Percentiles rank a stretch among this genome's conserved stretches.
phyloP scores from a whole-genome alignment of 192 early-diverging fungal species.

The Mortierella alpina region DNA sequence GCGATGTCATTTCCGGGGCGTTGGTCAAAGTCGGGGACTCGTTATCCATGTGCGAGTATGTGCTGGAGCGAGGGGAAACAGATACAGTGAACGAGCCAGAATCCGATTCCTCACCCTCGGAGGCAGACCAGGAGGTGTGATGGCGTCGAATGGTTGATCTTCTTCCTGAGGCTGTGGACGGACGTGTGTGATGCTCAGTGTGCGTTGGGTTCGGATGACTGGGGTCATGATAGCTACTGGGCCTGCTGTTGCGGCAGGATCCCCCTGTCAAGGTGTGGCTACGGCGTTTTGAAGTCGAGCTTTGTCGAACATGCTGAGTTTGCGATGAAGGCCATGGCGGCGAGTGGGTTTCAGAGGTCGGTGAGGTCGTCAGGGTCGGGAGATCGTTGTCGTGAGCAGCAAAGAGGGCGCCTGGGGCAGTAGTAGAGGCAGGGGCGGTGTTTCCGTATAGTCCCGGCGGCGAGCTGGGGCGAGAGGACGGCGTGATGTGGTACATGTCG shows the following conservation, averaged over 20 bases:
- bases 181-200: slow-evolving; percentile 1
- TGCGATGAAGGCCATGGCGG: slow-evolving; percentile 25
- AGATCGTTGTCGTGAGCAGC: slow-evolving; percentile 6
- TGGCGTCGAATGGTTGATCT: slow-evolving; percentile 14
- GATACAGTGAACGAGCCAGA: not conserved
- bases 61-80: slow-evolving; percentile 43
- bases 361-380: slow-evolving; percentile 28
- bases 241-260: slow-evolving; percentile 32
- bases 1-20: slow-evolving; percentile 34
- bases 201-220: not conserved
- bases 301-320: slow-evolving; percentile 30
- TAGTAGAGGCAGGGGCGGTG: not conserved
- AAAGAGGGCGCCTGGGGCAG: not conserved
- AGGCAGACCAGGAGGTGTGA: slow-evolving; percentile 50
- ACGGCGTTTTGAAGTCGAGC: slow-evolving; percentile 25
- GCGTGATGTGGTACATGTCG: slow-evolving; percentile 64
- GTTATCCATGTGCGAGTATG: slow-evolving; percentile 20
- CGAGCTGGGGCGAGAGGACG: slow-evolving; percentile 33
- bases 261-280: slow-evolving; percentile 7
- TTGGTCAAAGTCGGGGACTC: slow-evolving; percentile 15
- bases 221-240: slow-evolving; percentile 34
- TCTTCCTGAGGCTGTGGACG: not conserved
- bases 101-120: slow-evolving; percentile 49
- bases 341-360: slow-evolving; percentile 19
- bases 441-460: slow-evolving; percentile 4